Evolutionary conservation across 148 eudicot genomes (phyloP), one percentile per base, ranked within the genome.

Genomic region (Arbutus unedo): DNA sequence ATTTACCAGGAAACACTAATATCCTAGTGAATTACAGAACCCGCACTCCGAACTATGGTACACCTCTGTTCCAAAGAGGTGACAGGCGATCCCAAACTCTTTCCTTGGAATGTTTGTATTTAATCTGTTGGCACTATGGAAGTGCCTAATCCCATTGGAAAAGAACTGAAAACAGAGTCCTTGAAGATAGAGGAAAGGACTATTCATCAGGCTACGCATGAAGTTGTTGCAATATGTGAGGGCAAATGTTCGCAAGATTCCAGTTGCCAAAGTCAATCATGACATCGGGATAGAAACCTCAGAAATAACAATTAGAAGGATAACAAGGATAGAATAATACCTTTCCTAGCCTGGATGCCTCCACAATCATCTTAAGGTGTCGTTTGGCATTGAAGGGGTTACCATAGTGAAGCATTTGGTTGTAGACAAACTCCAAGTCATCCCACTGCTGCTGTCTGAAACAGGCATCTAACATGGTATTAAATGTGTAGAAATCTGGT

Each of bases 401-500:
- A 53, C 96, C 94, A 82, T 88, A 84, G 71, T 79, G 86, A 62
- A 93, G 89, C 99, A 96, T 94, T 73, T 87, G 84, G 53, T 81
- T 81, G 83, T 92, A 96, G 23, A 90, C 92, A 86, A 82, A 84
- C 82, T 87, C 90, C 74, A 96, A 85, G 76, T 93, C 97, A 71
- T 91, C 94, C 99, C 98, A 96, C 77, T 76, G 85, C 81, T 92
- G 79, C 79, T 86, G 85, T 47, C 41, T 78, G 8, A 82, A 76
- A 81, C 90, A 94, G 25, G 98, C 91, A 79, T 93, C 94, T 74
- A 96, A 74, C 95, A 96, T 91, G 10, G 88, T 81, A 75, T 88
- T 94, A 82, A 93, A 96, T 53, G 99, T 87, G 84, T 89, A 89
- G 71, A 84, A 79, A 91, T 96, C 99, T 16, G 98, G 92, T 56